Base-by-base conservation (phyloP, 2,329 filamentous ascomycete species). In the Apiospora sp. region DNA sequence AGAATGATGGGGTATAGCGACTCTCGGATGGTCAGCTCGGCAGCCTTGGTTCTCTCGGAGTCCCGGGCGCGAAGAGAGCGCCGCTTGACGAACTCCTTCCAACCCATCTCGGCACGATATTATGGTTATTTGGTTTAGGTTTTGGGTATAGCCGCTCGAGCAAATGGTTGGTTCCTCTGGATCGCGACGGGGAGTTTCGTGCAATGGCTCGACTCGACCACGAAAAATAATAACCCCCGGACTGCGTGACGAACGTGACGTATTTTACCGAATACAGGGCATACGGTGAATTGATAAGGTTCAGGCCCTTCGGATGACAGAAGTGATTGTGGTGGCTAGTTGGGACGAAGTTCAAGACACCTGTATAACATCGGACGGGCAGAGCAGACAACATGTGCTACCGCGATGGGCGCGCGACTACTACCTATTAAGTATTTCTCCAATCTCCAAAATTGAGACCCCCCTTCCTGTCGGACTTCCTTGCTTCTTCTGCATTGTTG, bases 1-100 rank as follows among this genome's bases (percentile, higher is more conserved):
- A 94, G 86, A 71, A 85, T 84, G 67, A 94, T 86, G 3, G 92
- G 92, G 76, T 88, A 88, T 71, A 94, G 85, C 16, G 92, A 94
- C 77, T 93, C 86, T 70, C 90, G 85, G 43, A 93, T 80, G 0
- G 91, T 93, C 74, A 94, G 84, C 80, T 92, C 87, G n/a, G 88
- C 85, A 27, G 88, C 88, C 30, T 82, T 85, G 4, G 88, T 90
- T 71, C 87, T 82, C 77, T 84, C 81, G 72, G 84, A 81, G 74
- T 86, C 83, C 48, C 78, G 80, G 46, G 81, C 79, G 70, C 73
- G 77, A 49, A 81, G 83, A 64, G 86, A 85, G 51, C 85, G 83
- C 67, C 80, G 80, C 78, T 82, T 83, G 78, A 86, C 75, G 76
- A 87, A 88, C 30, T 82, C 80, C 58, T 83, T 85, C 76, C 83